phyloP scores from a whole-genome alignment of 805 yeast species.

The Lachancea quebecensis region DNA sequence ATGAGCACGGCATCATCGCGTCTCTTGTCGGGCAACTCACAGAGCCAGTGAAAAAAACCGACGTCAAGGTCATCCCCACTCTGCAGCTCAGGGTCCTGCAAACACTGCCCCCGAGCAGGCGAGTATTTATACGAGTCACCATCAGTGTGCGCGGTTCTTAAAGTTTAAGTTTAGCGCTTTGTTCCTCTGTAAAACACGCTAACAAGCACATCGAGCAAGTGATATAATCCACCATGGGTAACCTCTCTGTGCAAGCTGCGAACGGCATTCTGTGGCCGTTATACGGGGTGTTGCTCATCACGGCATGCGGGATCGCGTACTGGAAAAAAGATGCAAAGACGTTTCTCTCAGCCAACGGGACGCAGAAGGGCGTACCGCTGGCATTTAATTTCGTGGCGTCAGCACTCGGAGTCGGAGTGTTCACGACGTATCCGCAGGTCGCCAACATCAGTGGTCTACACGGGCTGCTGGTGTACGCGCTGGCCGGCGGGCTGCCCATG shows the following conservation, averaged over 20 bases:
- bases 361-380: slow-evolving; percentile 72
- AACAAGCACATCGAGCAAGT: background rate
- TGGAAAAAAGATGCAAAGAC: slow-evolving; percentile 43
- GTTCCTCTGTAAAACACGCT: background rate
- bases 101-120: no score
- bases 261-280: slow-evolving; percentile 60
- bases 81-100: no score
- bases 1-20: no score
- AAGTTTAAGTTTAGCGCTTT: no score
- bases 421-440: slow-evolving; percentile 79
- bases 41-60: no score
- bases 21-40: no score
- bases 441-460: slow-evolving; percentile 83
- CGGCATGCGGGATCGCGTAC: slow-evolving; percentile 58
- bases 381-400: slow-evolving; percentile 87
- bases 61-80: no score
- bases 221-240: slow-evolving; percentile 27
- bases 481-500: slow-evolving; percentile 79
- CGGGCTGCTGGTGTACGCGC: slow-evolving; percentile 74
- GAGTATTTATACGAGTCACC: no score
- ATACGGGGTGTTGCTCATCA: slow-evolving; percentile 46
- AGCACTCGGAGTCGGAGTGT: slow-evolving; percentile 87
- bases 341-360: slow-evolving; percentile 71
- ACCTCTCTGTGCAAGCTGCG: slow-evolving; percentile 46
- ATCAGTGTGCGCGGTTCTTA: no score